Base-by-base conservation (phyloP, 129 eudicot genomes). In the Saposhnikovia divaricata region DNA sequence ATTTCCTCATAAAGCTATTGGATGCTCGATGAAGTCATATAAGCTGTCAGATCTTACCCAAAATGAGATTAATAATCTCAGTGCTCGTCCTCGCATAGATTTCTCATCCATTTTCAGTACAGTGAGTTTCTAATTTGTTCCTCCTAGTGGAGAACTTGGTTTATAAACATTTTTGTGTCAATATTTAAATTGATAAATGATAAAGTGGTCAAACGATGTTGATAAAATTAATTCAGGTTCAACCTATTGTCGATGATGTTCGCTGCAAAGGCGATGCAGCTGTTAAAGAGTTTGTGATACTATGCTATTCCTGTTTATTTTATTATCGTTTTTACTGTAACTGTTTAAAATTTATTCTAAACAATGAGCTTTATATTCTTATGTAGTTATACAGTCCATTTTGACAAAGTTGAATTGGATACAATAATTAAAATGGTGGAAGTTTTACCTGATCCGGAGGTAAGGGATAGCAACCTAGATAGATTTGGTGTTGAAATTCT, bases 231-330 rank as follows among this genome's bases (percentile, higher is more conserved):
- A 78, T 39, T 77, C 86, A 96, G 99, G 99, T 96, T 75, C 89
- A 96, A 50, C 99, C 99, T 74, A 96, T 96, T 86, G 97, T 96
- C 80, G 97, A 96, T 78, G 98, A 92, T 85, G 90, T 96, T 31
- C 92, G 99, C 78, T 72, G 50, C 81, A 87, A 92, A 87, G 99
- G 99, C 18, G 99, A 96, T 82, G 89, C 86, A 37, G 99, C 99
- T 81, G 99, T 96, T 80, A 92, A 90, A 87, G 98, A 96, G 99
- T 96, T 74, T 27, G 91, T 87, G 80, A 82, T 81, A 79, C 83
- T 34, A 83, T 77, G 48, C 53, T 76, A 48, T 59, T 19, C 18
- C 42, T 25, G 59, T 77, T 73, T 31, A 14, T 0, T 68, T 55
- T 47, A 43, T 59, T 40, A 78, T 16, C 78, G 27, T 65, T 57